phyloP scores from a whole-genome alignment of 2,329 filamentous ascomycete genomes.

The Microascus cirrosus region DNA sequence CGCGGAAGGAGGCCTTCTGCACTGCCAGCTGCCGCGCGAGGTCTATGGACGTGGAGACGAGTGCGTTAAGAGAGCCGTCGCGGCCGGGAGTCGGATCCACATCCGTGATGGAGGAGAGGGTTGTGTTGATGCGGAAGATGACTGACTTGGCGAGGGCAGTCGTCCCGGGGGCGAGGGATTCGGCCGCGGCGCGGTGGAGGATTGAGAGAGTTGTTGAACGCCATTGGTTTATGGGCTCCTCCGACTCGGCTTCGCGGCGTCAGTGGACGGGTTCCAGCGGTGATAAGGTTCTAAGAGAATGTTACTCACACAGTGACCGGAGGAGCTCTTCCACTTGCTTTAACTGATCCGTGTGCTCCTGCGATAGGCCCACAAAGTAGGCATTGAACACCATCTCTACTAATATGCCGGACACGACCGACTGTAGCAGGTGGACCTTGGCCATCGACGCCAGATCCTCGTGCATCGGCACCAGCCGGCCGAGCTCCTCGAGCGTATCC shows the following conservation, averaged over 20 bases:
- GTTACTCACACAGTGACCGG: slow-evolving; percentile 12
- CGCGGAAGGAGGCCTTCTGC: slow-evolving; percentile 46
- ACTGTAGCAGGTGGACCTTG: slow-evolving; percentile 53
- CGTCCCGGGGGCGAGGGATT: slow-evolving; percentile 31
- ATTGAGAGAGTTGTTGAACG: slow-evolving; percentile 52
- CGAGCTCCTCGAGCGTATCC: slow-evolving; percentile 28
- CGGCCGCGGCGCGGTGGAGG: slow-evolving; percentile 40
- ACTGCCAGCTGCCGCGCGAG: slow-evolving; percentile 44
- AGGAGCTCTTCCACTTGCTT: slow-evolving; percentile 36
- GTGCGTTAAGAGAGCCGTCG: slow-evolving; percentile 39
- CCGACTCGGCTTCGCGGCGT: slow-evolving; percentile 23
- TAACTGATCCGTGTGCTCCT: slow-evolving; percentile 39
- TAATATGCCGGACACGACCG: slow-evolving; percentile 46
- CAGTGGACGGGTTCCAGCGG: neutral
- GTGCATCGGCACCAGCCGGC: slow-evolving; percentile 45
- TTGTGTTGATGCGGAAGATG: slow-evolving; percentile 18
- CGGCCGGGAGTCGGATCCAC: slow-evolving; percentile 23
- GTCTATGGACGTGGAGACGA: slow-evolving; percentile 42
- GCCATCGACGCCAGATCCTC: slow-evolving; percentile 38
- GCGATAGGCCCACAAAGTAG: slow-evolving; percentile 52
- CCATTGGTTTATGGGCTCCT: slow-evolving; percentile 52
- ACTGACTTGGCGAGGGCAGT: slow-evolving; percentile 39
- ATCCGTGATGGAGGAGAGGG: slow-evolving; percentile 12
- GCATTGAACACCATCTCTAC: slow-evolving; percentile 50
- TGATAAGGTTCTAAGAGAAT: slow-evolving; percentile 1